Base-by-base conservation (phyloP, 768 basidiomycete genomes). In the Phaeotremella skinneri region DNA sequence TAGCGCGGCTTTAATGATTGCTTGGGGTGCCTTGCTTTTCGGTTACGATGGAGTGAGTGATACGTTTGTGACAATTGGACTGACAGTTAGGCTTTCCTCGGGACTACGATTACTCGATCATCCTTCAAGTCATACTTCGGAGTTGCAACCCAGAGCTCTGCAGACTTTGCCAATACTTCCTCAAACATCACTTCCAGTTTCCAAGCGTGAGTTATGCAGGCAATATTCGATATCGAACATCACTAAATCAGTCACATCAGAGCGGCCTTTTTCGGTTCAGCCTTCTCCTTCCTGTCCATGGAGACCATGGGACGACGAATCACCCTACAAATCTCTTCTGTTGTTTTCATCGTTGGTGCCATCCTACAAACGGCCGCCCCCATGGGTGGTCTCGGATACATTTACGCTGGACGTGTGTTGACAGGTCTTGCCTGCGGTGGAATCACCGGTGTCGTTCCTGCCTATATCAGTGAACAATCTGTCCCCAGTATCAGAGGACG, bases 61-160 rank as follows among this genome's bases (percentile, higher is more conserved):
- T 52, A 31, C 31, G 23, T 4, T 6, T 16, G 16, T 4, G 26
- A 20, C 17, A 16, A 42, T 21, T 6, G 26, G 21, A 17, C 37
- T 32, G 80, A 79, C 65, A 79, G 80, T 57, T 77, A 78, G 7
- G 80, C 79, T 4, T 81, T 81, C 68, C 79, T 81, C 58, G 80
- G 81, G 3, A 80, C 79, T 0, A 78, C 81, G 0, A 77, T 82
- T 53, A 69, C 80, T 37, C 56, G 76, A 3, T 25, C 58, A 2
- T 79, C 78, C 30, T 83, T 82, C 77, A 79, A 81, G 64, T 50
- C 62, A 21, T 81, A 80, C 51, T 83, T 82, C 48, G 76, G 76
- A 0, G 70, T 80, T 20, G 66, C 63, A 25, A 69, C 60, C 3
- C 72, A 76, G 62, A 64, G 72, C 2, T 59, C 74, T 0, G 39